These are phyloP conservation scores for Citrus reticulata DNA, from an alignment of 345 rosid genomes.

Conservation along the genomic window DNA sequence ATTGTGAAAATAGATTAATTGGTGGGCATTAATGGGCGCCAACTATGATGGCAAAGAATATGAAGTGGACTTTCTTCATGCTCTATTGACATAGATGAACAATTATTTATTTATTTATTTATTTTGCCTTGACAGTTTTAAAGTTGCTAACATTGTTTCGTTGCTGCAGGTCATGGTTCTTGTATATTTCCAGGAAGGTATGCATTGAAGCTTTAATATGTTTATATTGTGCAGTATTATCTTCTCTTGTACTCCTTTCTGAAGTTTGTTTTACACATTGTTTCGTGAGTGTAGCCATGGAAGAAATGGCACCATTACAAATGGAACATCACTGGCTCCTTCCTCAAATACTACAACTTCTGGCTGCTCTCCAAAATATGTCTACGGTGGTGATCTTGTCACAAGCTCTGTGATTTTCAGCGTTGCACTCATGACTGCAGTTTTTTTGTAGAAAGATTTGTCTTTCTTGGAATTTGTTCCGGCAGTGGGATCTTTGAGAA, in stretches of 20 bases:
- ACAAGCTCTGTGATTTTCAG: conserved; percentile 46
- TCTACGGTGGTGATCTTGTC: conserved; percentile 26
- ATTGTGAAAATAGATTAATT: neutral
- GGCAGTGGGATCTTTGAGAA: neutral
- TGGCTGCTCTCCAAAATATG: conserved; percentile 33
- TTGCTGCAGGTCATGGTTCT: conserved; percentile 68
- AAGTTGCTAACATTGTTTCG: conserved; percentile 8
- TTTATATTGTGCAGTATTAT: neutral
- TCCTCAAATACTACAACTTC: conserved; percentile 74
- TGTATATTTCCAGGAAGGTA: conserved; percentile 87
- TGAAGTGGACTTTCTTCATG: neutral
- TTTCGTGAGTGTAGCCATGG: conserved; percentile 44
- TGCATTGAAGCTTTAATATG: conserved; percentile 11
- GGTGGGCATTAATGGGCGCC: neutral
- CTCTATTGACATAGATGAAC: neutral
- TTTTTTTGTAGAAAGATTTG: conserved; percentile 41
- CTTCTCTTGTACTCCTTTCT: neutral
- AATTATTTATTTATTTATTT: neutral
- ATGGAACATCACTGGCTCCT: conserved; percentile 64
- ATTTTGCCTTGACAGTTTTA: neutral
- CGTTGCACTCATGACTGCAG: conserved; percentile 30
- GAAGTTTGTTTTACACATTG: conserved; percentile 4
- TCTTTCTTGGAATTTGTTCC: neutral
- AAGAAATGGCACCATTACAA: conserved; percentile 61
- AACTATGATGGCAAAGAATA: neutral